Evolutionary conservation across 139 green algal species (phyloP), one percentile per base, ranked within the genome.

Genomic region (Volvox reticuliferus): DNA sequence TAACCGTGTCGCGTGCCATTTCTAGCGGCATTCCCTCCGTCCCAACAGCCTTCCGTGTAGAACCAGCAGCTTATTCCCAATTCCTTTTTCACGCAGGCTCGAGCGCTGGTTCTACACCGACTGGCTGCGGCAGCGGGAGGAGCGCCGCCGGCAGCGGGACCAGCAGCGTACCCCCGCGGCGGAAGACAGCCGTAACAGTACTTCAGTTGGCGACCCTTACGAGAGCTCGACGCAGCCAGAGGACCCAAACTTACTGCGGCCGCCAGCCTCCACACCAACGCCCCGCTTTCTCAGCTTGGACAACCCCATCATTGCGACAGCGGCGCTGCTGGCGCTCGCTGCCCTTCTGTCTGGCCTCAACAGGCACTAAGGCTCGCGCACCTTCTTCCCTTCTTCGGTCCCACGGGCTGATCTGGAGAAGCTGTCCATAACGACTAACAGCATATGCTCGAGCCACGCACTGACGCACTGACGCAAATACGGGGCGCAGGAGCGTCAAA

Each of bases 61-160:
- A 55, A 55, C 44, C 44, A 55, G 44, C 44, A 55, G n/a, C 44
- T 55, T 9, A 55, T 55, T 55, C 44, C 44, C 44, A 9, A 55
- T 17, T 36, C 35, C 12, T 35, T n/a, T n/a, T n/a, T n/a, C n/a
- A n/a, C n/a, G 12, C 61, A 80, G 61, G n/a, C 30, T 91, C 1
- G 85, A 94, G 79, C 55, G 79, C 19, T 94, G 92, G 92, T 94
- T 94, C 37, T 94, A 94, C 89, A 92, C 85, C 2, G 92, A 93
- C 63, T 93, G 89, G 92, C 69, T 92, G 69, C 65, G 30, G 84
- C 69, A 71, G 37, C 84, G 84, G 13, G 28, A 89, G 69, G 32
- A 71, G 37, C 84, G 75, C 12, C 75, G 68, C 28, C 26, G 16
- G 35, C 67, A 80, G 65, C 65, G 36, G 14, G 36, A 55, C 9